phyloP scores from a whole-genome alignment of 805 yeast species.

The Cyberlindnera japonica region DNA sequence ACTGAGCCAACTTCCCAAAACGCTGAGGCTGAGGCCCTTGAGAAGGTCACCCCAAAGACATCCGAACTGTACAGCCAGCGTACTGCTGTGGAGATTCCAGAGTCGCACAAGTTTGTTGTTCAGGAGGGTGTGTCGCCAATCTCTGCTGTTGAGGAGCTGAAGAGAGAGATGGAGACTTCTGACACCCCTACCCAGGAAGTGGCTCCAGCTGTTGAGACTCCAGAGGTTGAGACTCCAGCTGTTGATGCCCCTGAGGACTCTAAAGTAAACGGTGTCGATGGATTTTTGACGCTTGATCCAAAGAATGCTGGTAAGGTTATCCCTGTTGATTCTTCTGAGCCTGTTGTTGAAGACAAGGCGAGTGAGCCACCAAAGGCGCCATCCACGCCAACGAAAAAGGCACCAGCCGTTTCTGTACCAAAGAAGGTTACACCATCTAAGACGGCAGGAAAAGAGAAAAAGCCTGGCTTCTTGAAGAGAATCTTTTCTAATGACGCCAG shows the following conservation, averaged over 20 bases:
- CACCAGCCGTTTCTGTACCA: slow-evolving; percentile 1
- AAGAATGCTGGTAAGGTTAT: slow-evolving; percentile 15
- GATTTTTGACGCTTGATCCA: slow-evolving; percentile 23
- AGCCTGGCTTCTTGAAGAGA: slow-evolving; percentile 14
- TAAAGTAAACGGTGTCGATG: background rate
- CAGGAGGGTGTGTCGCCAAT: slow-evolving; percentile 10
- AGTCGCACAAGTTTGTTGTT: slow-evolving; percentile 19
- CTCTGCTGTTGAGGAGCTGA: slow-evolving; percentile 6
- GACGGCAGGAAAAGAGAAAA: slow-evolving; percentile 12
- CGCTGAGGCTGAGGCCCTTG: slow-evolving; percentile 1
- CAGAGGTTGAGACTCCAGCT: slow-evolving; percentile 1
- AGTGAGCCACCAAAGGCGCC: slow-evolving; percentile 3
- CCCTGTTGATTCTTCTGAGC: slow-evolving; percentile 1
- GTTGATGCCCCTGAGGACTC: background rate
- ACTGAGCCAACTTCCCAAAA: background rate
- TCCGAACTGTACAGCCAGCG: slow-evolving; percentile 14
- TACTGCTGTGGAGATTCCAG: slow-evolving; percentile 21
- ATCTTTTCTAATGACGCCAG: slow-evolving; percentile 3
- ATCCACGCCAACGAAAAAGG: slow-evolving; percentile 5
- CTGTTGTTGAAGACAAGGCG: background rate
- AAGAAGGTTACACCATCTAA: slow-evolving; percentile 1
- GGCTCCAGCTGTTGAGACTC: slow-evolving; percentile 3
- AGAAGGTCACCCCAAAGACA: background rate
- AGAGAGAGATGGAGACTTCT: no score
- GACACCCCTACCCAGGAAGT: no score